phyloP scores from a whole-genome alignment of 2,329 filamentous ascomycete genomes.

The Cladophialophora chaetospira region DNA sequence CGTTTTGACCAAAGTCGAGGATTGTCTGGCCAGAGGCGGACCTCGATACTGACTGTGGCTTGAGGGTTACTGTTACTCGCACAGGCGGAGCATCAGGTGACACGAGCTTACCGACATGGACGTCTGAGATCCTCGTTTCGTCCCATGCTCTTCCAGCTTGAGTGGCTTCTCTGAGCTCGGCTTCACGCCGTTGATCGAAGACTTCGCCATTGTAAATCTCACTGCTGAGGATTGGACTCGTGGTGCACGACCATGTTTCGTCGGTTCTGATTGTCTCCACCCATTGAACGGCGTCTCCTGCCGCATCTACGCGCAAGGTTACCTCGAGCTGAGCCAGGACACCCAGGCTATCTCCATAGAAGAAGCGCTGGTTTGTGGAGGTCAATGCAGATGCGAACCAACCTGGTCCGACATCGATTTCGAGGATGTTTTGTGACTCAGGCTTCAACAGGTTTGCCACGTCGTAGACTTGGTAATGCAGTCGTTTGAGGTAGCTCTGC shows the following conservation, averaged over 20 bases:
- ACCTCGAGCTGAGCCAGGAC: slow-evolving; percentile 38
- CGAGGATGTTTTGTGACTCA: slow-evolving; percentile 44
- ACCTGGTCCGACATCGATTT: slow-evolving; percentile 51
- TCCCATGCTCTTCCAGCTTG: slow-evolving; percentile 34
- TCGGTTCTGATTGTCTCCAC: slow-evolving; percentile 28
- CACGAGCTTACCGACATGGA: slow-evolving; percentile 41
- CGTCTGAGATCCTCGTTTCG: slow-evolving; percentile 40
- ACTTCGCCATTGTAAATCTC: slow-evolving; percentile 58
- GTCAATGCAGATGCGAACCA: slow-evolving; percentile 49
- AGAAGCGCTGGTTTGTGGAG: slow-evolving; percentile 32
- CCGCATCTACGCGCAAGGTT: slow-evolving; percentile 18
- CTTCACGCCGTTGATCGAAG: slow-evolving; percentile 48
- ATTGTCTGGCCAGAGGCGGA: slow-evolving; percentile 51
- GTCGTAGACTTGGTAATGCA: slow-evolving; percentile 58
- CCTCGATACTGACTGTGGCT: slow-evolving; percentile 35
- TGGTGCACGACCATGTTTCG: slow-evolving; percentile 33
- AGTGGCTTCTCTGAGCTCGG: slow-evolving; percentile 34
- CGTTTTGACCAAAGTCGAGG: slow-evolving; percentile 61
- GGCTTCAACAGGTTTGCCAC: slow-evolving; percentile 46
- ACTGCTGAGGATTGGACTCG: slow-evolving; percentile 32
- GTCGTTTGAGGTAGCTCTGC: slow-evolving; percentile 53
- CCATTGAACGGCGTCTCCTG: slow-evolving; percentile 15
- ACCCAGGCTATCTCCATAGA: slow-evolving; percentile 36
- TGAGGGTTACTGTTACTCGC: slow-evolving; percentile 38
- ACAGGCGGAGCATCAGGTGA: slow-evolving; percentile 51